Evolutionary conservation across 768 basidiomycete species (phyloP), one percentile per base, ranked within the genome.

Genomic region (Pleurotus sapidus): DNA sequence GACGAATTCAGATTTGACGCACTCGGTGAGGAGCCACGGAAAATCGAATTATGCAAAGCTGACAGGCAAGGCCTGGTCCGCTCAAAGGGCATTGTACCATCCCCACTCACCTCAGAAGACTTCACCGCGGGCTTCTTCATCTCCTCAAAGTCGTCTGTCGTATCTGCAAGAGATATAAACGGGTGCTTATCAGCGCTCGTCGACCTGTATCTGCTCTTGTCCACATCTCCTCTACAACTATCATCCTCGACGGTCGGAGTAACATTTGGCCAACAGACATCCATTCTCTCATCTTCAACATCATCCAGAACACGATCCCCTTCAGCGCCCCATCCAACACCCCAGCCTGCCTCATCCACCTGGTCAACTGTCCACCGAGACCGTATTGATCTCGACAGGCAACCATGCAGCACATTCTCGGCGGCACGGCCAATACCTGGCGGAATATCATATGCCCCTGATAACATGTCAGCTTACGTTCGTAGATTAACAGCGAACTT

Each of bases 301-400:
- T 66, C 66, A 15, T 68, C 66, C 8, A 72, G 70, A 17, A 73
- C 72, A 54, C 72, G 69, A 55, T 82, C 81, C n/a, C 74, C 82
- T 49, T 80, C 81, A 14, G 71, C 70, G 27, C 77, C 84, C 83
- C 83, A 89, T 11, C 90, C 91, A 57, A 92, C 82, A 46, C 83
- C 85, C 89, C 91, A 93, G 2, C 88, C 87, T 5, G 86, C 79
- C 53, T 91, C 87, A 61, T 90, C 89, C 27, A 97, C 86, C 75
- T 84, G 84, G 5, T 79, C 78, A 59, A 95, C 86, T n/a, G 80
- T 83, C 95, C 93, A 96, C 3, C 95, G 80, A 20, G 74, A 75
- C 0, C 69, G 61, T 9, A 84, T 75, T 24, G 83, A 79, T 25
- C 77, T 80, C 57, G 92, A 84, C 23, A 98, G 74, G 67, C 95